phyloP scores from a whole-genome alignment of 2,329 filamentous ascomycete genomes.

The Fusarium aywerte region DNA sequence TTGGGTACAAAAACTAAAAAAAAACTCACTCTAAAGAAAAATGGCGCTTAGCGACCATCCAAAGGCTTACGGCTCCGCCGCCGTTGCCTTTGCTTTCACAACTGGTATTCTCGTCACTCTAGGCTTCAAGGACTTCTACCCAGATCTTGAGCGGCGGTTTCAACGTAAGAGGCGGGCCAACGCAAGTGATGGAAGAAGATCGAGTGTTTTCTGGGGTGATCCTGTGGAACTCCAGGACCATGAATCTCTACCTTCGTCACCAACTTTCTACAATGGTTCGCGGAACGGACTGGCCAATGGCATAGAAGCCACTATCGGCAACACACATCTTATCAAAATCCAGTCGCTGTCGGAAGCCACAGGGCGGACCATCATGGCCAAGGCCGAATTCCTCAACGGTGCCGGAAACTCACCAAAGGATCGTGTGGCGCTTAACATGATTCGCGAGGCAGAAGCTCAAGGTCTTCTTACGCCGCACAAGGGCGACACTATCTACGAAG shows the following conservation, averaged over 20 bases:
- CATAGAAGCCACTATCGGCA: constrained; percentile 91
- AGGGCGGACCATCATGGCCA: constrained; percentile 88
- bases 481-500: constrained; percentile 96
- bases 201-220: constrained; percentile 59
- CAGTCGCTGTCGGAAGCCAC: constrained; percentile 87
- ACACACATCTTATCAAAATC: constrained; percentile 89
- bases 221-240: constrained; percentile 68
- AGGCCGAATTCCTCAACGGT: constrained; percentile 96
- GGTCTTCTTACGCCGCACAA: constrained; percentile 81
- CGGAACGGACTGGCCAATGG: constrained; percentile 69
- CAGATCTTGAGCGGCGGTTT: constrained; percentile 75
- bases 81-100: constrained; percentile 77
- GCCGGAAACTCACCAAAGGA: constrained; percentile 96
- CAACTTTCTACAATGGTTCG: constrained; percentile 47
- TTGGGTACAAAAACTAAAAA: constrained; percentile 3
- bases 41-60: constrained; percentile 73
- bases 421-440: constrained; percentile 91
- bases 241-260: constrained; percentile 52
- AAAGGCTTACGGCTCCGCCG: constrained; percentile 71
- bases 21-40: constrained; percentile 44
- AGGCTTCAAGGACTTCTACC: constrained; percentile 82
- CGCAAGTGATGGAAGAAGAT: constrained; percentile 47
- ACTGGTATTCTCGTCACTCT: constrained; percentile 80
- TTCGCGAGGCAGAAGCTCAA: constrained; percentile 79
- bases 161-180: constrained; percentile 56